Percentiles rank a stretch among this genome's conserved stretches.
Conservation (phyloP, 345 rosid species). For the Cochlearia excelsa region DNA sequence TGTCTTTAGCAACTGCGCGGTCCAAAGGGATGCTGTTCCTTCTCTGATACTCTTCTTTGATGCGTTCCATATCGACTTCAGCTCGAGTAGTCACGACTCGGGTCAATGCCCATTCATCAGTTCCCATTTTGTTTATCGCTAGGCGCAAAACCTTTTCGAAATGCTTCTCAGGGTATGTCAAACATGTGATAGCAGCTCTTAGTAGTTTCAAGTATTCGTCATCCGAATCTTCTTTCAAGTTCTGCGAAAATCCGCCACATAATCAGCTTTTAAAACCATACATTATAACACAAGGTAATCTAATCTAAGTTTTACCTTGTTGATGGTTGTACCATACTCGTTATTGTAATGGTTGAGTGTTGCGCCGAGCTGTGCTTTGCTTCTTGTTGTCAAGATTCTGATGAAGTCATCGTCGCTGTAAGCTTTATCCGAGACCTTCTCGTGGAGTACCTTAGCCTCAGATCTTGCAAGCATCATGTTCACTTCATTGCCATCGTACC, state of each 20-base stretch:
- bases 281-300: neutral
- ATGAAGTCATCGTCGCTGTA: constrained; percentile 76
- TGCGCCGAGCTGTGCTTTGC: constrained; percentile 74
- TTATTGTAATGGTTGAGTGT: constrained; percentile 76
- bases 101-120: constrained; percentile 83
- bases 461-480: constrained; percentile 62
- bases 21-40: constrained; percentile 74
- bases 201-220: constrained; percentile 67
- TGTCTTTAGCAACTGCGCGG: constrained; percentile 62
- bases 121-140: constrained; percentile 74
- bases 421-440: constrained; percentile 66
- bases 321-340: constrained; percentile 59
- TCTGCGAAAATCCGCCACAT: neutral
- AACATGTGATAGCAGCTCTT: constrained; percentile 68
- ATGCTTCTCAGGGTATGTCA: constrained; percentile 85
- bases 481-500: constrained; percentile 77
- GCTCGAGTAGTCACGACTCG: constrained; percentile 76
- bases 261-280: no score
- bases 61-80: constrained; percentile 75
- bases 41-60: constrained; percentile 74
- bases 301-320: constrained; percentile 46
- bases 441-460: constrained; percentile 81
- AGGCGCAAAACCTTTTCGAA: constrained; percentile 69
- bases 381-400: constrained; percentile 78
- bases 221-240: constrained; percentile 58